These are phyloP conservation scores for Macaranga tanarius DNA, from an alignment of 441 rosid species.

Conservation along the genomic window DNA sequence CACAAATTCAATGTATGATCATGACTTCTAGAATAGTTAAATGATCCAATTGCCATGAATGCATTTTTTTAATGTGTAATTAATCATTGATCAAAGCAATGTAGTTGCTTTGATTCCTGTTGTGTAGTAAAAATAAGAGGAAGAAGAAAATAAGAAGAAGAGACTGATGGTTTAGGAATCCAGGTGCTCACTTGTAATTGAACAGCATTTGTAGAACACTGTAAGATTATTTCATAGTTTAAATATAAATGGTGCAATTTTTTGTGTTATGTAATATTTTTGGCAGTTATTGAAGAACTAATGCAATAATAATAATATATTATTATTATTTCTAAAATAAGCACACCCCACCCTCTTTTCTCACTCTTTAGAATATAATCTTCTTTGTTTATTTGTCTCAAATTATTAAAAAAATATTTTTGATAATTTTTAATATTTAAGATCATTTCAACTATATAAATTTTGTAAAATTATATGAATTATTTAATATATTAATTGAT, in stretches of 20 bases:
- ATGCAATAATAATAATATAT: too few relatives aligned
- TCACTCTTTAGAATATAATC: too few relatives aligned
- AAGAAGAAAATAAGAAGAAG: slow-evolving; percentile 18
- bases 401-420: too few relatives aligned
- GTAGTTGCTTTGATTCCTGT: slow-evolving; percentile 8
- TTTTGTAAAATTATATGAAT: too few relatives aligned
- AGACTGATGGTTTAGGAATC: not conserved
- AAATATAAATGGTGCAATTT: not conserved
- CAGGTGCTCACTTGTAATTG: slow-evolving; percentile 7
- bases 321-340: too few relatives aligned
- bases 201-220: slow-evolving; percentile 11
- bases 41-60: not conserved
- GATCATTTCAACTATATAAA: too few relatives aligned
- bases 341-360: too few relatives aligned
- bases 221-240: not conserved
- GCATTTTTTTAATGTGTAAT: not conserved
- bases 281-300: too few relatives aligned
- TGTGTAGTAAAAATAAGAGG: not conserved
- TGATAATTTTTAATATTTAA: too few relatives aligned
- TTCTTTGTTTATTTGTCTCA: too few relatives aligned
- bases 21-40: slow-evolving; percentile 30
- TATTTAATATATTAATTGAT: too few relatives aligned
- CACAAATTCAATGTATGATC: slow-evolving; percentile 63
- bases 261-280: too few relatives aligned
- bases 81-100: not conserved